Evolutionary conservation across 768 basidiomycete species (phyloP), one percentile per base, ranked within the genome.

Genomic region (Scleroderma bovista): DNA sequence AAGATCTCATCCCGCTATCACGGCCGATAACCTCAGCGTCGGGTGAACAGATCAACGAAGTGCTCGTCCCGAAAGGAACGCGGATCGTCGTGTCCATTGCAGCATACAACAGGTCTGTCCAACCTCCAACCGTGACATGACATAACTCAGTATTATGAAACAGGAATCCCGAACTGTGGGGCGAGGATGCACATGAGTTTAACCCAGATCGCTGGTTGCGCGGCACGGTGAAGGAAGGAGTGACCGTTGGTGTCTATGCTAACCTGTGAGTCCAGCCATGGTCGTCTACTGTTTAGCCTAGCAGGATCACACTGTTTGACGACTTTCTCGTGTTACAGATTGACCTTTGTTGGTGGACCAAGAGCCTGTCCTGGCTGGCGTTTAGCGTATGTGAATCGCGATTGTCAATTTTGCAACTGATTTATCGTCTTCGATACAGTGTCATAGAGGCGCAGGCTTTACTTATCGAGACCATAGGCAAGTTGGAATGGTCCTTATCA

Each of bases 381-480:
- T 12, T 51, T 56, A 17, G 55, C 55, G 55, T 56, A 33, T 36
- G 55, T 54, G 6, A 10, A 15, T 26, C 20, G 10, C 22, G 7
- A 19, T 9, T 15, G 31, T 26, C 7, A n/a, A n/a, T n/a, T n/a
- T n/a, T n/a, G n/a, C n/a, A n/a, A n/a, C 13, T 41, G 9, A 44
- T 44, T 8, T 11, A 23, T 3, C 19, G 17, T 29, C 32, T 9
- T 15, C 17, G 16, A 10, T 11, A 19, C 48, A 65, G 65, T 8
- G 59, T 78, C 11, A 51, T 71, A 17, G 78, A 81, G 56, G 52
- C 80, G 10, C 79, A 81, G 49, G 69, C 74, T 2, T 78, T 81
- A 62, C 54, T 80, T 17, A 68, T 73, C 22, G 76, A 79, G 53
- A 64, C 81, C 17, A 54, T 81, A 42, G 62, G 69, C 26, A 66